These are phyloP conservation scores for Wickerhamomyces queroliae DNA, from an alignment of 805 yeast genomes.

Conservation along the genomic window DNA sequence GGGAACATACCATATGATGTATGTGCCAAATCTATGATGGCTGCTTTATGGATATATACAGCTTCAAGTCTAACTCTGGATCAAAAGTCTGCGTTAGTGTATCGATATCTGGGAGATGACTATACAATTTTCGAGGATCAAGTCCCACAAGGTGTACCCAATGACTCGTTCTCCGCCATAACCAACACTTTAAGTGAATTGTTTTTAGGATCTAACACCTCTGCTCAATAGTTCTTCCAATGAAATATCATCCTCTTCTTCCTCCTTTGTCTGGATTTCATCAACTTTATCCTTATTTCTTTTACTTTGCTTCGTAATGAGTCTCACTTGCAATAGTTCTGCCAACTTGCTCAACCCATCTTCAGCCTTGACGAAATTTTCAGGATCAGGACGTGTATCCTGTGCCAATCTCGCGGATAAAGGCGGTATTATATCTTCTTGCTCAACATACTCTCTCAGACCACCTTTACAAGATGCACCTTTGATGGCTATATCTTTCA, in stretches of 20 bases:
- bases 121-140: background rate
- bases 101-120: slow-evolving; percentile 9
- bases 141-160: background rate
- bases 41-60: slow-evolving; percentile 25
- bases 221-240: slow-evolving; percentile 10
- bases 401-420: slow-evolving; percentile 17
- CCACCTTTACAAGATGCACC: slow-evolving; percentile 2
- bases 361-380: slow-evolving; percentile 6
- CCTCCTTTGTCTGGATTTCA: slow-evolving; percentile 3
- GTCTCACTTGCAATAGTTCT: slow-evolving; percentile 15
- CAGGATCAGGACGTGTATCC: slow-evolving; percentile 13
- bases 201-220: slow-evolving; percentile 2
- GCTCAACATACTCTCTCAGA: slow-evolving; percentile 9
- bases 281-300: slow-evolving; percentile 5
- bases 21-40: slow-evolving; percentile 30
- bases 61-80: slow-evolving; percentile 1
- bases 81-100: slow-evolving; percentile 2
- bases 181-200: slow-evolving; percentile 2
- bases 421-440: slow-evolving; percentile 21
- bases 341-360: slow-evolving; percentile 9
- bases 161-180: background rate
- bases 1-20: slow-evolving; percentile 27
- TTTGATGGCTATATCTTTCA: slow-evolving; percentile 12
- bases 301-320: background rate
- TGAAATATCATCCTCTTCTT: slow-evolving; percentile 7